phyloP scores from a whole-genome alignment of 495 filamentous ascomycete genomes.

The Ascodesmis nigricans region DNA sequence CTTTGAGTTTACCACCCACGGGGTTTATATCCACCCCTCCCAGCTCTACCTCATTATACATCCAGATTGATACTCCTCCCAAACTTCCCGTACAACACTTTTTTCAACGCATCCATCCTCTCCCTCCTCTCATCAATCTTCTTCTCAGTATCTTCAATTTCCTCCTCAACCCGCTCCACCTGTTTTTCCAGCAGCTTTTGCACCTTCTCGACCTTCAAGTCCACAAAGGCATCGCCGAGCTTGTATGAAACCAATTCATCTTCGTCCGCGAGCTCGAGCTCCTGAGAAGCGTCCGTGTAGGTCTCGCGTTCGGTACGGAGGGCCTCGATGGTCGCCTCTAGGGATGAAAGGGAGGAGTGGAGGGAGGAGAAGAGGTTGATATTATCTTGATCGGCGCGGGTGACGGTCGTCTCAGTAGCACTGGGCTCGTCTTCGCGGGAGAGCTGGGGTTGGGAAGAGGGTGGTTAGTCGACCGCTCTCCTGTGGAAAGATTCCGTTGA shows the following conservation, averaged over 20 bases:
- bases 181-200: constrained; percentile 59
- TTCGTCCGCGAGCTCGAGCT: constrained; percentile 88
- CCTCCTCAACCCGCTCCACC: constrained; percentile 46
- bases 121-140: constrained; percentile 50
- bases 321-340: not conserved
- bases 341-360: constrained; percentile 27
- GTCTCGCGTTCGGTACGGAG: constrained; percentile 35
- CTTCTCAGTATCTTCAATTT: constrained; percentile 55
- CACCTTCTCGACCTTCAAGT: constrained; percentile 58
- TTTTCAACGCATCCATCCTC: constrained; percentile 71
- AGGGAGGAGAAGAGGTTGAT: constrained; percentile 95
- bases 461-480: too few species aligned
- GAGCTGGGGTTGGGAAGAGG: too few species aligned
- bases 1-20: too few species aligned
- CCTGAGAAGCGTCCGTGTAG: constrained; percentile 70
- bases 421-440: constrained; percentile 76
- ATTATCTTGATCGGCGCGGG: constrained; percentile 90
- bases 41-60: too few species aligned
- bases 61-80: constrained; percentile 4
- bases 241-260: constrained; percentile 87
- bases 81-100: constrained; percentile 61
- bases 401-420: constrained; percentile 63
- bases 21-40: too few species aligned
- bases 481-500: too few species aligned
- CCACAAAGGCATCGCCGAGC: constrained; percentile 87